These are phyloP conservation scores for Suhomyces bokatorum DNA, from an alignment of 1,139 yeast species.

Conservation along the genomic window DNA sequence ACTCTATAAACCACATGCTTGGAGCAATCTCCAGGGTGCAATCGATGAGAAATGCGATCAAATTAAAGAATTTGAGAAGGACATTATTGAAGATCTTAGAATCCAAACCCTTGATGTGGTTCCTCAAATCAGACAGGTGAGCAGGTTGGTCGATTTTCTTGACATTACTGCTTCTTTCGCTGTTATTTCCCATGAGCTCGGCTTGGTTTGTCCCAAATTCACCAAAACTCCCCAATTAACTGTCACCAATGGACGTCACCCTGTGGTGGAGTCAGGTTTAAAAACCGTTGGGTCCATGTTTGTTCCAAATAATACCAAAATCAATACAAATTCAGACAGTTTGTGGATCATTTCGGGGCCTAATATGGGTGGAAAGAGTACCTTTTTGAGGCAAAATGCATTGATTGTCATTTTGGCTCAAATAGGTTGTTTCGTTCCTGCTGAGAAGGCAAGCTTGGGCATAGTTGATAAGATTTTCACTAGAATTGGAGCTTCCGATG, in stretches of 20 bases:
- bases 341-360: constrained; percentile 90
- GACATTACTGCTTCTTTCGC: constrained; percentile 81
- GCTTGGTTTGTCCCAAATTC: constrained; percentile 67
- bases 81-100: constrained; percentile 45
- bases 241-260: constrained; percentile 69
- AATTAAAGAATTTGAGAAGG: constrained; percentile 44
- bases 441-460: constrained; percentile 68
- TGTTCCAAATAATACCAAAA: constrained; percentile 57
- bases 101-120: constrained; percentile 37
- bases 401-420: constrained; percentile 83
- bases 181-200: constrained; percentile 60
- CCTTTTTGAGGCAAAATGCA: constrained; percentile 86
- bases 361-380: constrained; percentile 97
- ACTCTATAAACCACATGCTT: constrained; percentile 32
- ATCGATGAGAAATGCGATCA: constrained; percentile 27
- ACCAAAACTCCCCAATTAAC: constrained; percentile 46
- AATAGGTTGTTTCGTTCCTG: constrained; percentile 89
- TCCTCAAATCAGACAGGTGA: constrained; percentile 43
- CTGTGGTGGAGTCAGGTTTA: constrained; percentile 85
- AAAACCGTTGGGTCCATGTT: constrained; percentile 52
- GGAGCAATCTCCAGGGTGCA: constrained; percentile 34
- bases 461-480: constrained; percentile 85
- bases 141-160: constrained; percentile 58
- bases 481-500: constrained; percentile 90
- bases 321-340: constrained; percentile 19